Conservation (phyloP, 257 asterid species). For the Przewalskia tangutica region DNA sequence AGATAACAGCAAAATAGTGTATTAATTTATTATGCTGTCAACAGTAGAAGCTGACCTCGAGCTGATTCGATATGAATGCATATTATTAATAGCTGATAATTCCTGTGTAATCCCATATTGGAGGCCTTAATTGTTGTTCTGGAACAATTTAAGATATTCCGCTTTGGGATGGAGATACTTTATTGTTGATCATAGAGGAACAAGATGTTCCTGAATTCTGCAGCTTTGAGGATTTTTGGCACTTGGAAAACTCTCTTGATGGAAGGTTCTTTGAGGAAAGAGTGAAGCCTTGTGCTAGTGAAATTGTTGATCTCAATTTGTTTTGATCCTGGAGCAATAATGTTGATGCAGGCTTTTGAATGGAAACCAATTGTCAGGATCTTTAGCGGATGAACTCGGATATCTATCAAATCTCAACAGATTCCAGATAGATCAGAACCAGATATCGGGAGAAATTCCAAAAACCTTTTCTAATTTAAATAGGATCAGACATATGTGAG, state of each 20-base stretch:
- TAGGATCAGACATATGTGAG: constrained; percentile 31
- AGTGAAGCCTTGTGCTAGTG: background rate
- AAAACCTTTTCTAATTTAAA: constrained; percentile 24
- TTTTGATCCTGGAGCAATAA: background rate
- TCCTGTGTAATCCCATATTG: background rate
- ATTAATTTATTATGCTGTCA: background rate
- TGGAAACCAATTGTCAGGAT: constrained; percentile 36
- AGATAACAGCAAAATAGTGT: background rate
- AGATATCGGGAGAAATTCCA: constrained; percentile 36
- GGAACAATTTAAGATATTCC: background rate
- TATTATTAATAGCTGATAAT: background rate
- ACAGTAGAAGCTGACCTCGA: background rate
- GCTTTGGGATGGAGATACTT: background rate
- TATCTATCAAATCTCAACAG: constrained; percentile 27
- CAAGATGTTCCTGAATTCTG: background rate
- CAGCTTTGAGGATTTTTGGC: background rate
- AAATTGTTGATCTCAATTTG: background rate
- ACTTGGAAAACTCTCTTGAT: background rate
- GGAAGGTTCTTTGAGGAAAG: background rate
- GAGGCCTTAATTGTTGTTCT: background rate
- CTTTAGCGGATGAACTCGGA: constrained; percentile 36
- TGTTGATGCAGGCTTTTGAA: constrained; percentile 29
- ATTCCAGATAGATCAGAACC: constrained; percentile 36
- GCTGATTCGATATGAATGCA: background rate
- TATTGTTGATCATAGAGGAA: background rate